Evolutionary conservation across 1,284 basidiomycete species (phyloP), one percentile per base, ranked within the genome.

Genomic region (Lentinula novae-zelandiae): DNA sequence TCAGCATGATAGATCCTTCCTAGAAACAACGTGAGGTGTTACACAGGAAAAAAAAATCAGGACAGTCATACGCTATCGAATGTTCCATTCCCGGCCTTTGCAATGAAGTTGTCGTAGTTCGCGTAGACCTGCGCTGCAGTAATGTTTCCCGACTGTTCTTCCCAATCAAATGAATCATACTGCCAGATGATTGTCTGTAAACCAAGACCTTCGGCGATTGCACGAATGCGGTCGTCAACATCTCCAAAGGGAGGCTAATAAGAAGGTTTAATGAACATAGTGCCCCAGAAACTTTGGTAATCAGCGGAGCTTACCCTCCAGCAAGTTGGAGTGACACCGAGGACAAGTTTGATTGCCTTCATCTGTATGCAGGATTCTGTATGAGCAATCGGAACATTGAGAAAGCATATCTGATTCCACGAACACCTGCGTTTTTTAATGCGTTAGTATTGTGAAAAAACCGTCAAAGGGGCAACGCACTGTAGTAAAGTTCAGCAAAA

Each of bases 401-500:
- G 13, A 9, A 42, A 36, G 34, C 17, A 51, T 31, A 15, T 13
- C 2, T 27, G 27, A 27, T 27, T 4, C 31, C 15, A 50, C 36
- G 57, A 62, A 50, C 52, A 49, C 58, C 58, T 60, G n/a, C 3
- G 9, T n/a, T 34, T 34, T 17, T 22, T 2, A 31, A 22, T 33
- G 13, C 12, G 36, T 42, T 10, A 33, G n/a, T 17, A 20, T 20
- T 48, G 4, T 38, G 36, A 1, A 38, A 38, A 12, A 2, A 34
- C 34, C 4, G 36, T 10, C 17, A 7, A 49, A n/a, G 34, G 33
- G 40, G 33, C 33, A 50, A 72, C 81, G 51, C 62, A 82, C 81
- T 87, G 77, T 92, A 94, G 60, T 86, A 91, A 38, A 95, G 79
- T 71, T 93, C 91, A 10, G 91, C 90, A 53, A 93, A 90, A 31